Conservation (phyloP, 1,139 yeast genomes). For the Kodamaea sp. region DNA sequence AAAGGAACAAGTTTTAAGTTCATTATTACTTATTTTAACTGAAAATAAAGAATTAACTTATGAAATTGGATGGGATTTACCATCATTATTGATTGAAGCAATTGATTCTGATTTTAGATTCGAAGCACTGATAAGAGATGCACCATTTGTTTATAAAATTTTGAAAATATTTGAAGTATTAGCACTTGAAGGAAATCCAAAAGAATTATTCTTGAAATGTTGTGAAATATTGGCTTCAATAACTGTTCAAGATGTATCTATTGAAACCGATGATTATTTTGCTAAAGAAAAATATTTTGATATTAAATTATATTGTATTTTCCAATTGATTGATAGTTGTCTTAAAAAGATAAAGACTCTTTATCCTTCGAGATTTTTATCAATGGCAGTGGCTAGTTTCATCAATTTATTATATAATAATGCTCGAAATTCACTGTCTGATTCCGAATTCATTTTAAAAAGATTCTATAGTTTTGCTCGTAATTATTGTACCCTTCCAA, state of each 20-base stretch:
- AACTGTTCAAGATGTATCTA: conserved; percentile 15
- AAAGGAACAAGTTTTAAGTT: conserved; percentile 33
- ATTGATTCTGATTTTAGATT: conserved; percentile 25
- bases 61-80: conserved; percentile 89
- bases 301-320: conserved; percentile 57
- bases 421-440: conserved; percentile 19
- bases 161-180: conserved; percentile 55
- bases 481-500: conserved; percentile 53
- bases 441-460: conserved; percentile 48
- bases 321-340: conserved; percentile 57
- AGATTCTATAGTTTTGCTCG: conserved; percentile 64
- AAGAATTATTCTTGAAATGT: conserved; percentile 67
- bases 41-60: conserved; percentile 47
- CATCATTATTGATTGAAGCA: conserved; percentile 53
- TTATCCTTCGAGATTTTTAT: conserved; percentile 74
- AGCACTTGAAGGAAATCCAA: conserved; percentile 68
- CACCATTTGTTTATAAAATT: conserved; percentile 36
- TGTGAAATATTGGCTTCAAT: conserved; percentile 54
- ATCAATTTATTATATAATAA: conserved; percentile 48
- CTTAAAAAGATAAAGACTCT: conserved; percentile 53
- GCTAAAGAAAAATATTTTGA: conserved; percentile 39
- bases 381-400: conserved; percentile 58
- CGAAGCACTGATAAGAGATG: conserved; percentile 21
- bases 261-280: conserved; percentile 11
- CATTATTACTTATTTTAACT: conserved; percentile 40